A percentile compares a stretch with the other conserved stretches of the same genome.
These are phyloP conservation scores for Hymenotorrendiella dingleyae DNA, from an alignment of 2,329 filamentous ascomycete genomes.

Conservation along the genomic window DNA sequence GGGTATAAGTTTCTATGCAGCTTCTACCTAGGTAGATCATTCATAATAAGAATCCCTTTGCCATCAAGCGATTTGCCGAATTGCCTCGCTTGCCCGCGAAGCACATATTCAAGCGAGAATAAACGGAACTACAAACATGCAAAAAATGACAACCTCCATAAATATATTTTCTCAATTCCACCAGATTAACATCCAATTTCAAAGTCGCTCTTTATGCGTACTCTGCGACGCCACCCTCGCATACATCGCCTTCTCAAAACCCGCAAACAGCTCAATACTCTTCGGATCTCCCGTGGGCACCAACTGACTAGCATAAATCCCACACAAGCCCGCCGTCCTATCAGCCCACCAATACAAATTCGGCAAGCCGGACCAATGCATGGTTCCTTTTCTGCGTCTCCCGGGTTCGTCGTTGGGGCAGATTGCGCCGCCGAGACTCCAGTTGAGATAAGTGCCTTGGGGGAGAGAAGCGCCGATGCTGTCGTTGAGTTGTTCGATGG, in stretches of 20 bases:
- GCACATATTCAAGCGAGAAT: no score
- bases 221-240: no score
- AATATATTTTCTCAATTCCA: no score
- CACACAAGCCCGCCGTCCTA: slow-evolving; percentile 34
- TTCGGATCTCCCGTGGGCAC: slow-evolving; percentile 34
- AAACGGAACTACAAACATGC: no score
- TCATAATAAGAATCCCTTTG: no score
- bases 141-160: no score
- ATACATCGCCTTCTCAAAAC: slow-evolving; percentile 8
- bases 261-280: slow-evolving; percentile 24
- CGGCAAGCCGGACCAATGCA: slow-evolving; percentile 38
- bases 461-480: slow-evolving; percentile 8
- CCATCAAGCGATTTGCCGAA: no score
- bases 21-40: no score
- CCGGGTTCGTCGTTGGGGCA: slow-evolving; percentile 32
- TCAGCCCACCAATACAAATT: slow-evolving; percentile 41
- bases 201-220: neutral
- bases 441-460: slow-evolving; percentile 34
- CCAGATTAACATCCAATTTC: no score
- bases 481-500: neutral
- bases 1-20: no score
- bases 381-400: slow-evolving; percentile 32
- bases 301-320: slow-evolving; percentile 38
- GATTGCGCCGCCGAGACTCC: slow-evolving; percentile 37
- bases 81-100: no score